These are phyloP conservation scores for Coemansia sp. DNA, from an alignment of 192 early-diverging fungal species.

Conservation along the genomic window DNA sequence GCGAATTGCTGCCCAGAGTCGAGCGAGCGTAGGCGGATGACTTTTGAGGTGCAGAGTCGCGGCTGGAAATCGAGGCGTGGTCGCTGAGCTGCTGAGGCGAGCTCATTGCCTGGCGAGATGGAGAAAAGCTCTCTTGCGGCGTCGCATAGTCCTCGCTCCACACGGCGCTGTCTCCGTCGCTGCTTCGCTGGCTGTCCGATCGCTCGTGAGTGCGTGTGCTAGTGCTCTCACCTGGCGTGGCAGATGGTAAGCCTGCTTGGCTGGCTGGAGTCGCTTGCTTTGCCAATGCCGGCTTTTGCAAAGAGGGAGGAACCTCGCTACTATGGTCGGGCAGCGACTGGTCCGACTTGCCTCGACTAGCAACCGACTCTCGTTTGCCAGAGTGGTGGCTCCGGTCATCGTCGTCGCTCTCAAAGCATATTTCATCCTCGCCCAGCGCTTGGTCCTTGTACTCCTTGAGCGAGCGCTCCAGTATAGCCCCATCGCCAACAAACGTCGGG, in stretches of 20 bases:
- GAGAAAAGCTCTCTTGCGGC: neutral
- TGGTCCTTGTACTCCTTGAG: slow-evolving; percentile 42
- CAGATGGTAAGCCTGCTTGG: neutral
- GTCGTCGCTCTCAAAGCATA: neutral
- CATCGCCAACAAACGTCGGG: slow-evolving; percentile 55
- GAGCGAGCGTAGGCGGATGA: neutral
- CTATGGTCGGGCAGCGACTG: neutral
- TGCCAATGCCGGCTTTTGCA: neutral
- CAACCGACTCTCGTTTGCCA: neutral
- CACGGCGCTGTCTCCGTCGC: neutral
- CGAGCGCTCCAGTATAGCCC: slow-evolving; percentile 62
- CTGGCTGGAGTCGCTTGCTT: neutral
- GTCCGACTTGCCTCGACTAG: neutral
- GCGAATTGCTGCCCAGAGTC: neutral
- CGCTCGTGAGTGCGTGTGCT: neutral
- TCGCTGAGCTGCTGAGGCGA: slow-evolving; percentile 22
- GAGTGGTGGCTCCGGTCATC: neutral
- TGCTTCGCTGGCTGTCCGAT: neutral
- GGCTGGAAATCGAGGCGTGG: slow-evolving; percentile 17
- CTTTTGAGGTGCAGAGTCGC: slow-evolving; percentile 6
- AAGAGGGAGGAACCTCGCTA: neutral
- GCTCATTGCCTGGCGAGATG: slow-evolving; percentile 13
- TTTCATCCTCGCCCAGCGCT: slow-evolving; percentile 19
- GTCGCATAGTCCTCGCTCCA: slow-evolving; percentile 6
- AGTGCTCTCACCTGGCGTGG: neutral